Percentiles rank a stretch among this genome's conserved stretches.
phyloP scores from a whole-genome alignment of 2,329 filamentous ascomycete species.

The Dothiorella sarmentorum region DNA sequence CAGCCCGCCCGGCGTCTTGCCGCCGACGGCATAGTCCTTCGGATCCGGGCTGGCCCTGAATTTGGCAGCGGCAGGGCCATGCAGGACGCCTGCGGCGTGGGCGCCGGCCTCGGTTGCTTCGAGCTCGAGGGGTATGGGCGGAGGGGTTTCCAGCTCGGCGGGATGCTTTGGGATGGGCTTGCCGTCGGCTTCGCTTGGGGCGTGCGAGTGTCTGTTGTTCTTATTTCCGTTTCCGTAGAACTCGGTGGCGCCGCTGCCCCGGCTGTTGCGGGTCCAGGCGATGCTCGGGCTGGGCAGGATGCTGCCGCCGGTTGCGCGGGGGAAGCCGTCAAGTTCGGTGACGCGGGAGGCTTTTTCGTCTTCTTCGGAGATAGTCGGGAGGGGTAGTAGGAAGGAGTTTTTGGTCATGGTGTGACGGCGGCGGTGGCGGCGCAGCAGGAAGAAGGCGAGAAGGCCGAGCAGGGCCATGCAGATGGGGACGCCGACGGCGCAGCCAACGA shows the following conservation, averaged over 20 bases:
- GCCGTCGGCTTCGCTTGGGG: background rate
- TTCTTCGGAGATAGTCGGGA: background rate
- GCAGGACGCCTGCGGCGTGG: background rate
- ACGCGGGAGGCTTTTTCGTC: background rate
- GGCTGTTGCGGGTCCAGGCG: background rate
- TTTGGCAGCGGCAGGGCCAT: background rate
- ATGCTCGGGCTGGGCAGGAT: background rate
- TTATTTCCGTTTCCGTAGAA: background rate
- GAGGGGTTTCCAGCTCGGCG: background rate
- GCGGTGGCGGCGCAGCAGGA: slow-evolving; percentile 19
- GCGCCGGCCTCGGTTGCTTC: background rate
- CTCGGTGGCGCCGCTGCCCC: too few species aligned
- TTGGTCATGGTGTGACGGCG: background rate
- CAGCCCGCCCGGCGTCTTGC: background rate
- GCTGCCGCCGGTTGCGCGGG: background rate
- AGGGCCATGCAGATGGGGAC: slow-evolving; percentile 21
- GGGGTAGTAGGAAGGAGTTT: background rate
- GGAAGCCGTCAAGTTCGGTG: slow-evolving; percentile 10
- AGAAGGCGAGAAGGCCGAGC: slow-evolving; percentile 19
- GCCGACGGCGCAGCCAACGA: slow-evolving; percentile 21
- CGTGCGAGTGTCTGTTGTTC: background rate
- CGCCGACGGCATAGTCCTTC: background rate
- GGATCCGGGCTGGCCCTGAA: background rate
- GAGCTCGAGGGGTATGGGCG: background rate
- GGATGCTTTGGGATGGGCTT: background rate